These are phyloP conservation scores for Trichophyton mentagrophytes DNA, from an alignment of 2,329 filamentous ascomycete genomes.

Conservation along the genomic window DNA sequence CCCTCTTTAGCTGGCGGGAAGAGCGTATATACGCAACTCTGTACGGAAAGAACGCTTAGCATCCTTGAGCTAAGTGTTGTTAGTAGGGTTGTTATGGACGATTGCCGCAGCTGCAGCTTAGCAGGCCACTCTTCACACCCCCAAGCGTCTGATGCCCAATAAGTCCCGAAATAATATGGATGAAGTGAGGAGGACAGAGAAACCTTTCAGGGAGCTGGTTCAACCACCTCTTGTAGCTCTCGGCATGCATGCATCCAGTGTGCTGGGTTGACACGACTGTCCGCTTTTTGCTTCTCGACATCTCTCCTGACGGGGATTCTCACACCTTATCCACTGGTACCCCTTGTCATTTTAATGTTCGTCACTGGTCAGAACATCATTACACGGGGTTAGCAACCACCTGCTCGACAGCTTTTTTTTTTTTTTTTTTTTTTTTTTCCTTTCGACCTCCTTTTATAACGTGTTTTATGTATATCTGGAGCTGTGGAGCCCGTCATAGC, in stretches of 20 bases:
- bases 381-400: background rate
- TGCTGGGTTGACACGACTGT: slow-evolving; percentile 1
- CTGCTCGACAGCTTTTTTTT: background rate
- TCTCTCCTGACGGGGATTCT: background rate
- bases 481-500: slow-evolving; percentile 1
- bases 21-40: background rate
- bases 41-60: background rate
- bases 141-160: background rate
- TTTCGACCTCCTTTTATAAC: background rate
- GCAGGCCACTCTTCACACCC: background rate
- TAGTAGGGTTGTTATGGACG: background rate
- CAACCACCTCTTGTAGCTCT: background rate
- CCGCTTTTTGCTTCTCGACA: background rate
- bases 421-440: background rate
- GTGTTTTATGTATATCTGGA: background rate
- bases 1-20: background rate
- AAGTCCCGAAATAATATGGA: background rate
- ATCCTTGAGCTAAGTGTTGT: background rate
- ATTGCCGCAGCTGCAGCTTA: slow-evolving; percentile 1
- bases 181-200: background rate
- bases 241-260: slow-evolving; percentile 1
- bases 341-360: slow-evolving; percentile 7
- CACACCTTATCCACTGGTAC: background rate
- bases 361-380: slow-evolving; percentile 5
- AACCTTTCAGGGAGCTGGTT: background rate